Evolutionary conservation across 768 basidiomycete genomes (phyloP), one percentile per base, ranked within the genome.

Genomic region (Boletus edulis): DNA sequence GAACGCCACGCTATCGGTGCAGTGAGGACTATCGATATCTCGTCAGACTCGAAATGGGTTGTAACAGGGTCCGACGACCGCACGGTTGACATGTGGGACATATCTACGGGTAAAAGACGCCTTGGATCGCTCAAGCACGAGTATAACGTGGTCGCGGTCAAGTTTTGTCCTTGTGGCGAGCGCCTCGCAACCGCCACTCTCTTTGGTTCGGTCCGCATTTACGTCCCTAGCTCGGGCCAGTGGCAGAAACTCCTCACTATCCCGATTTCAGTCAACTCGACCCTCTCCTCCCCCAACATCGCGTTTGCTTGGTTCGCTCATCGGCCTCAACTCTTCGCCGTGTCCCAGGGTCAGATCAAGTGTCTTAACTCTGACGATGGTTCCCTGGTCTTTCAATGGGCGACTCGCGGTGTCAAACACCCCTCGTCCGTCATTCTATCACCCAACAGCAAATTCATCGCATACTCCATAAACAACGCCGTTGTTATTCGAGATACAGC

Each of bases 131-230:
- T 62, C 49, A 51, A 32, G 31, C 61, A 62, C 34, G 61, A 62
- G 37, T 62, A 62, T 17, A 59, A 59, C 27, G 56, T 62, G 29
- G 52, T 62, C 31, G 47, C 52, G 12, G 61, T 62, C 48, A 62
- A 51, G 42, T 62, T 62, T 15, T 62, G 61, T 53, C 61, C 53
- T 14, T 62, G 61, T 27, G 57, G 61, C 42, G 22, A 45, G 27
- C 61, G 61, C 20, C 35, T 62, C 18, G 61, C 57, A 20, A 62
- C 57, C 2, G 61, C 60, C 42, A 62, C 61, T 12, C 61, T 62
- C 18, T 62, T 52, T 54, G 61, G 61, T 17, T 62, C 61, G 3
- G 41, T 62, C 29, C 60, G 61, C 8, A 62, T 62, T 20, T 59
- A 43, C 31, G 41, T 51, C 35, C 24, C 42, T 10, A 35, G 11